Evolutionary conservation across 257 asterid species (phyloP), one percentile per base, ranked within the genome.

Genomic region (Solanum etuberosum): DNA sequence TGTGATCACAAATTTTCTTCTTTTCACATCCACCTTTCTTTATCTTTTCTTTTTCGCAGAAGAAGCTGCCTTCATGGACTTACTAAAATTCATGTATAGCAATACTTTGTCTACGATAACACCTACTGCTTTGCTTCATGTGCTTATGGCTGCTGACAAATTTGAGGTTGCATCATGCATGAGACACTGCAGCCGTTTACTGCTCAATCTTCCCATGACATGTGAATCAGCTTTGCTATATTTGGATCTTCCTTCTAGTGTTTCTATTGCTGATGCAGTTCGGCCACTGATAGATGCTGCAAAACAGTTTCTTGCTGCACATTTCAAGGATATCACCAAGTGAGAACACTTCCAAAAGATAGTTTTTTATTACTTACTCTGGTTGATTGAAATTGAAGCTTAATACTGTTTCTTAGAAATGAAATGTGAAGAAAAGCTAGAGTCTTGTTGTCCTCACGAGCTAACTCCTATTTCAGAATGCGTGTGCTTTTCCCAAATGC

Each of bases 161-260:
- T 86, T 86, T 72, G 88, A 86, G 73, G 88, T 86, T 51, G 84
- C 88, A 86, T 86, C 88, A 48, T 86, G 88, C 84, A 72, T 86
- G 83, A 86, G 84, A 72, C 34, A 86, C 88, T 71, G 88, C 72
- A 86, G 88, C 83, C 43, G 57, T 32, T 72, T 86, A 72, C 37
- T 86, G 72, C 73, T 32, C 34, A 77, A 86, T 86, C 72, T 46
- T 70, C 88, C 84, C 84, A 86, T 86, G 88, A 86, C 88, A 21
- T 86, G 88, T 72, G 88, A 86, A 86, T 70, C 73, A 32, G 88
- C 88, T 42, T 48, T 72, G 70, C 31, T 48, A 18, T 72, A 72
- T 86, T 86, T 86, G 88, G 83, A 86, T 59, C 88, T 86, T 51
- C 88, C 88, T 72, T 86, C 72, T 48, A 73, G 27, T 12, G 12